Evolutionary conservation across 208 protist genomes (phyloP).

Genomic region (Angomonas deanei): DNA sequence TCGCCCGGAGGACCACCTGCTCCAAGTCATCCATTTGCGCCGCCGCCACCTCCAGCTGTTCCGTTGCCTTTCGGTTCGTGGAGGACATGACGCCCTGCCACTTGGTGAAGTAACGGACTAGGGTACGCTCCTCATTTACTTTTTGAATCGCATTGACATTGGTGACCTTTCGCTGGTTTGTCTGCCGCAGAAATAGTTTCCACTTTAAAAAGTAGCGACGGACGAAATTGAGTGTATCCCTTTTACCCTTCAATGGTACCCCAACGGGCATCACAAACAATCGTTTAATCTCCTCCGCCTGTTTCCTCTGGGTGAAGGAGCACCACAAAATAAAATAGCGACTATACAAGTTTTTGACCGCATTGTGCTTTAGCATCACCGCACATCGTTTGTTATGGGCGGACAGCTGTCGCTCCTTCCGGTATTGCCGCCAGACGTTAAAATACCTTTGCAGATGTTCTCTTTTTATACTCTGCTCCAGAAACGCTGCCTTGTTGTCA

Average conservation of each 20-base stretch:
- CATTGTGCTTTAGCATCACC: slow-evolving; percentile 47
- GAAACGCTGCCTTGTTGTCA: neutral
- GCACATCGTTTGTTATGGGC: slow-evolving; percentile 65
- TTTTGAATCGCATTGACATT: slow-evolving; percentile 36
- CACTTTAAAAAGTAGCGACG: slow-evolving; percentile 60
- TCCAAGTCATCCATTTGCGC: slow-evolving; percentile 24
- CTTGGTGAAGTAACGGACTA: slow-evolving; percentile 15
- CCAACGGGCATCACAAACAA: slow-evolving; percentile 23
- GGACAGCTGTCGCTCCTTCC: slow-evolving; percentile 24
- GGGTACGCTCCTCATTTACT: slow-evolving; percentile 31
- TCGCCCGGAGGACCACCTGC: slow-evolving; percentile 26
- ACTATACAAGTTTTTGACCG: slow-evolving; percentile 28
- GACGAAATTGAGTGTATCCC: slow-evolving; percentile 46
- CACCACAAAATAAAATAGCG: slow-evolving; percentile 67
- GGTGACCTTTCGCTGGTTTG: slow-evolving; percentile 32
- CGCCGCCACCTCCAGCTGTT: neutral
- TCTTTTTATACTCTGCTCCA: neutral
- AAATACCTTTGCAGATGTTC: neutral
- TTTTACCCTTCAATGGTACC: slow-evolving; percentile 48
- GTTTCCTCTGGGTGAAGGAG: slow-evolving; percentile 23
- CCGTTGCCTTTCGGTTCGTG: neutral
- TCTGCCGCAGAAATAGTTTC: slow-evolving; percentile 33
- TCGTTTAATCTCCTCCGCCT: slow-evolving; percentile 8
- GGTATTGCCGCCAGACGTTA: slow-evolving; percentile 27
- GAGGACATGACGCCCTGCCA: slow-evolving; percentile 11